These are phyloP conservation scores for Cordyceps militaris DNA, from an alignment of 2,329 filamentous ascomycete species.

Conservation along the genomic window DNA sequence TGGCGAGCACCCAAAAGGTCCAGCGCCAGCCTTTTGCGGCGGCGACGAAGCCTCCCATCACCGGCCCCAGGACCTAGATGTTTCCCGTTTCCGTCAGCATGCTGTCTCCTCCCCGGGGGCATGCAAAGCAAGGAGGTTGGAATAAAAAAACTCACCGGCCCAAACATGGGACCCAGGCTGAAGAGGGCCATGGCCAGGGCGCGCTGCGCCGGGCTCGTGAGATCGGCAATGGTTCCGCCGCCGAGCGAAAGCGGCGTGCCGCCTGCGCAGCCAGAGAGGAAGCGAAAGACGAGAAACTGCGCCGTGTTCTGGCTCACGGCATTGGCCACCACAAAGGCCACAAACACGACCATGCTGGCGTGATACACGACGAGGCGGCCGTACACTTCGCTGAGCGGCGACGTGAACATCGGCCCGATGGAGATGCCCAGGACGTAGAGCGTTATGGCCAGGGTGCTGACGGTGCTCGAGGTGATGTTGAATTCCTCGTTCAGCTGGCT, in stretches of 20 bases:
- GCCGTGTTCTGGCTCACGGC: conserved; percentile 54
- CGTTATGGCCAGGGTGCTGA: no score
- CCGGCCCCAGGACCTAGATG: conserved; percentile 25
- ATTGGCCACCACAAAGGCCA: conserved; percentile 40
- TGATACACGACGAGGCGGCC: conserved; percentile 19
- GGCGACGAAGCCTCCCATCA: conserved; percentile 39
- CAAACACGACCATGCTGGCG: conserved; percentile 39
- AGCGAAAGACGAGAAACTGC: conserved; percentile 54
- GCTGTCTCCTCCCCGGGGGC: no score
- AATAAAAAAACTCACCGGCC: no score
- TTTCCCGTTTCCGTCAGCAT: no score
- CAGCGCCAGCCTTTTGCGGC: conserved; percentile 43
- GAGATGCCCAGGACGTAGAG: no score
- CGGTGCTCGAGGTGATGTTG: no score
- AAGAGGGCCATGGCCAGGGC: conserved; percentile 60
- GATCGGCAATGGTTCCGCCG: conserved; percentile 58
- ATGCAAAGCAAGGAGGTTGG: no score
- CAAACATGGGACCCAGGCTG: conserved; percentile 52
- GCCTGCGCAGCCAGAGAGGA: conserved; percentile 54
- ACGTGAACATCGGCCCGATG: no score
- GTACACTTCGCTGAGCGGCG: not conserved
- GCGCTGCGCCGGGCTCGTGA: conserved; percentile 51
- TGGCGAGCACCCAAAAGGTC: conserved; percentile 43
- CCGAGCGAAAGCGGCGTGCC: conserved; percentile 60
- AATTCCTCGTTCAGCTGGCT: no score